Evolutionary conservation across 768 basidiomycete genomes (phyloP).

Genomic region (Kwoniella sp.): DNA sequence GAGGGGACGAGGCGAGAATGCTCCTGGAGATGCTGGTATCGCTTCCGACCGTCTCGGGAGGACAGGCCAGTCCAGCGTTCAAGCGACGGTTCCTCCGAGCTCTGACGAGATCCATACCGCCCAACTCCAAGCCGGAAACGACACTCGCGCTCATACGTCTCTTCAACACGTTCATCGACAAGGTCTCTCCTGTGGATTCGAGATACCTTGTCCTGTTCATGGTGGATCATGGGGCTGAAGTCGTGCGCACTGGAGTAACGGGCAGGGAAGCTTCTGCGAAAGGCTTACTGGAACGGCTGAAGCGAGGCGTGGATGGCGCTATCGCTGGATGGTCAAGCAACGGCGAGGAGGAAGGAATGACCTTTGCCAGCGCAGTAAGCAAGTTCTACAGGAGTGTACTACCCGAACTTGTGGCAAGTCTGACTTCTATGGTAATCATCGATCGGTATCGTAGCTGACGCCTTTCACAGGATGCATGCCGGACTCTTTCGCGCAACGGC

Average conservation of each 20-base stretch:
- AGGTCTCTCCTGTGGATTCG: constrained; percentile 16
- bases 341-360: no score
- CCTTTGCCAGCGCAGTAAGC: no score
- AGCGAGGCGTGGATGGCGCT: constrained; percentile 10
- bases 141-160: constrained; percentile 8
- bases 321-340: constrained; percentile 6
- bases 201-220: constrained; percentile 20
- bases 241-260: not conserved
- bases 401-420: no score
- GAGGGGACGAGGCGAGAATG: not conserved
- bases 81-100: constrained; percentile 8
- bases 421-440: no score
- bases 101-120: constrained; percentile 12
- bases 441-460: no score
- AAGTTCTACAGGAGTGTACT: no score
- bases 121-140: not conserved
- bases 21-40: constrained; percentile 23
- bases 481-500: not conserved
- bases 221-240: constrained; percentile 17
- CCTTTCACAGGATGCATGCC: no score
- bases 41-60: constrained; percentile 24
- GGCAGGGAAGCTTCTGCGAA: constrained; percentile 10
- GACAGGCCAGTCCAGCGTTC: constrained; percentile 10
- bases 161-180: constrained; percentile 15
- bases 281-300: constrained; percentile 13